Evolutionary conservation across 2,329 filamentous ascomycete species (phyloP), one percentile per base, ranked within the genome.

Genomic region (Verticillium tricorpus): DNA sequence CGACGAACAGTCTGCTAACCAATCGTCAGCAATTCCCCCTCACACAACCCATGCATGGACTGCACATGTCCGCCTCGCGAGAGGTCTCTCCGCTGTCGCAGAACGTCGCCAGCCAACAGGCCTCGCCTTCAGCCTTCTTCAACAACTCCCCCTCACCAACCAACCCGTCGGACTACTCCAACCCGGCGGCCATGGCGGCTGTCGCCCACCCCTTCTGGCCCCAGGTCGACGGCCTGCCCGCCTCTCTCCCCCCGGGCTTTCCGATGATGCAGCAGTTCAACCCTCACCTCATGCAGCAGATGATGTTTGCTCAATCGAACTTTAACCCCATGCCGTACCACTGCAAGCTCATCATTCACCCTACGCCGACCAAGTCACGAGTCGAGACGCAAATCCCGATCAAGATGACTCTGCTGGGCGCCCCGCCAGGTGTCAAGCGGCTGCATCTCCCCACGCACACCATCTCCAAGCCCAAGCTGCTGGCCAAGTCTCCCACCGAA

Each of bases 341-440:
- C 19, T 82, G 75, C 58, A 76, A 77, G 58, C 73, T 91, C 45
- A 84, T 82, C 14, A 85, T 91, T 54, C 82, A 88, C 65, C 86
- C 87, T 5, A 90, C 86, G 3, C 89, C 89, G 5, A 73, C 86
- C 61, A 98, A 97, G 76, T 97, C 93, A 17, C 88, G 95, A 25
- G 95, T 98, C 19, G 95, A 99, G 78, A 98, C 95, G 0, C 95
- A 98, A 72, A 97, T 98, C 68, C 91, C 91, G 9, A 92, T 97
- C 67, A 89, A 89, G 69, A 83, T 98, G 75, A 90, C 88, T 0
- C 76, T 98, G 45, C 89, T 87, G 62, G 87, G 90, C 22, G 79
- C 96, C 56, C 93, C 93, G 1, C 78, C 82, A 0, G 89, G 90
- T 12, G 86, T 93, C 62, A 91, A 89, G 66, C 92, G 89, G 72